These are phyloP conservation scores for Scedosporium dehoogii DNA, from an alignment of 2,329 filamentous ascomycete genomes.

Conservation along the genomic window DNA sequence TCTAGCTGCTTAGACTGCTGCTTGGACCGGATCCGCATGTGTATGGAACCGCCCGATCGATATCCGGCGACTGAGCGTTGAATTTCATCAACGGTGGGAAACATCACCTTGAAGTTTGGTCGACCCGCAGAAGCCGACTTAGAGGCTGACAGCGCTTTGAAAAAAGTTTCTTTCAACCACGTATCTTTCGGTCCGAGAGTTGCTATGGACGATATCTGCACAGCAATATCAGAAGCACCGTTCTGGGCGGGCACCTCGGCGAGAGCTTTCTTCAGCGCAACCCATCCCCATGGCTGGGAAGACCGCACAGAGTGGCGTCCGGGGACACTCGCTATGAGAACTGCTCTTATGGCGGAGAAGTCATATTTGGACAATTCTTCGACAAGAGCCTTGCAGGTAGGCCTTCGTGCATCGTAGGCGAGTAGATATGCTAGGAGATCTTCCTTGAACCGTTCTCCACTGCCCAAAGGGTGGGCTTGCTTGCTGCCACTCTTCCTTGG, in stretches of 20 bases:
- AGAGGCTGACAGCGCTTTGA: constrained; percentile 34
- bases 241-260: constrained; percentile 36
- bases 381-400: constrained; percentile 43
- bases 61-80: constrained; percentile 71
- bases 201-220: constrained; percentile 73
- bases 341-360: constrained; percentile 58
- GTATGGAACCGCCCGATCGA: constrained; percentile 65
- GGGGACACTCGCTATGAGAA: constrained; percentile 71
- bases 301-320: constrained; percentile 48
- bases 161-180: constrained; percentile 62
- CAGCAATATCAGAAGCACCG: constrained; percentile 38
- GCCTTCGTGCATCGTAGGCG: constrained; percentile 53
- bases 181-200: constrained; percentile 60
- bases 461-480: constrained; percentile 33
- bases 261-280: constrained; percentile 52
- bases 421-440: constrained; percentile 65
- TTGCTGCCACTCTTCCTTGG: background rate
- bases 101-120: constrained; percentile 61
- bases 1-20: constrained; percentile 64
- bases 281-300: constrained; percentile 64
- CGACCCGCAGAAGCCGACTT: constrained; percentile 15
- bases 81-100: constrained; percentile 72
- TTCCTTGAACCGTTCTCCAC: constrained; percentile 61
- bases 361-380: constrained; percentile 52
- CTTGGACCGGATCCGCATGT: constrained; percentile 63